Evolutionary conservation across 306 rosid genomes (phyloP).

Genomic region (Prunus fruticosa): DNA sequence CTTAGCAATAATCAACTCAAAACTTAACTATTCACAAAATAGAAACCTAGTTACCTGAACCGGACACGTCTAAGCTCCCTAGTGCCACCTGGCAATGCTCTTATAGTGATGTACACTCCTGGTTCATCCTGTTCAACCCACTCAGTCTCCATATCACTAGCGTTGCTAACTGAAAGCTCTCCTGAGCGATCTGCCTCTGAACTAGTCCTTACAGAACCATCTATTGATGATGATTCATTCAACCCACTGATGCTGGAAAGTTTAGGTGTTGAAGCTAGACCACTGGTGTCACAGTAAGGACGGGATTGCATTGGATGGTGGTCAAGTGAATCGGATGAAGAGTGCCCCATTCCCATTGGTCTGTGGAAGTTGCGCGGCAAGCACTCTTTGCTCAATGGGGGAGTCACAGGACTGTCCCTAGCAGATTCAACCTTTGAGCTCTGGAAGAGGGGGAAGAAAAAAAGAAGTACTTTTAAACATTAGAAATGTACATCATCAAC

Average conservation of each 20-base stretch:
- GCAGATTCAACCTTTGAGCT: slow-evolving; percentile 71
- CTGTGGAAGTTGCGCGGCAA: slow-evolving; percentile 49
- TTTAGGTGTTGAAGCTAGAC: slow-evolving; percentile 65
- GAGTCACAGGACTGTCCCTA: slow-evolving; percentile 85
- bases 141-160: slow-evolving; percentile 95
- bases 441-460: slow-evolving; percentile 37
- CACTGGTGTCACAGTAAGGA: slow-evolving; percentile 54
- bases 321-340: slow-evolving; percentile 82
- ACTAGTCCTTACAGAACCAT: slow-evolving; percentile 84
- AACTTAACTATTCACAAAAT: slow-evolving; percentile 7
- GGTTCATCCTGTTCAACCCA: slow-evolving; percentile 99
- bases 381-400: slow-evolving; percentile 71
- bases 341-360: slow-evolving; percentile 69
- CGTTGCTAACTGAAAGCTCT: slow-evolving; percentile 87
- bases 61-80: slow-evolving; percentile 91
- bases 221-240: slow-evolving; percentile 70
- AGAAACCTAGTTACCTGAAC: slow-evolving; percentile 60
- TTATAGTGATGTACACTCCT: slow-evolving; percentile 92
- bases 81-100: slow-evolving; percentile 75
- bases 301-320: slow-evolving; percentile 53
- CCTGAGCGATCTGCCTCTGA: slow-evolving; percentile 81
- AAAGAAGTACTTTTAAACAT: background rate
- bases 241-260: slow-evolving; percentile 56
- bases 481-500: slow-evolving; percentile 1
- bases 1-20: background rate